A percentile compares a stretch with the other conserved stretches of the same genome.
Conservation (phyloP, 2,329 filamentous ascomycete species). For the Onygenales sp. region DNA sequence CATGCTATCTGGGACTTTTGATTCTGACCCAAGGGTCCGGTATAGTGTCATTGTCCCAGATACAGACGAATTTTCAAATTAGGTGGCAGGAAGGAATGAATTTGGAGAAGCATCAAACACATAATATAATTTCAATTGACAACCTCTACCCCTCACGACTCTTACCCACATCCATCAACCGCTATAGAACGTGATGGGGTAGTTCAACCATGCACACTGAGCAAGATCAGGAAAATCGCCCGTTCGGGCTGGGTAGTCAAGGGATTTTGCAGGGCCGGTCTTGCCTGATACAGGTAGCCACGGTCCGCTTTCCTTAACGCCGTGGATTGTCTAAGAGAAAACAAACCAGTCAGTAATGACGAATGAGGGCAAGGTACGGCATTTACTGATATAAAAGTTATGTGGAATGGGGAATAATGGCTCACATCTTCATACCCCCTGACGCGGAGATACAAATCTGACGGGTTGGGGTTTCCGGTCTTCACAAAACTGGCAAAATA, state of each 20-base stretch:
- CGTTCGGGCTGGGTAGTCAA: constrained; percentile 36
- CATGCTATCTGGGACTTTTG: too few species aligned
- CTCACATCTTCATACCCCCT: background rate
- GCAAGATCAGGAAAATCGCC: constrained; percentile 39
- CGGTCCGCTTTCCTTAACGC: background rate
- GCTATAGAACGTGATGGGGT: constrained; percentile 38
- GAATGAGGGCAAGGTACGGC: background rate
- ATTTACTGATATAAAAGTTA: background rate
- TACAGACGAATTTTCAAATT: too few species aligned
- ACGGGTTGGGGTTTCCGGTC: background rate
- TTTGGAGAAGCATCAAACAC: too few species aligned
- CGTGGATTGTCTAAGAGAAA: background rate
- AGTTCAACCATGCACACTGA: constrained; percentile 42
- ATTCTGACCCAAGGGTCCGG: too few species aligned
- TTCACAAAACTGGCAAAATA: background rate
- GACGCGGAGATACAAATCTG: background rate
- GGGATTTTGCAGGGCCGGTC: background rate
- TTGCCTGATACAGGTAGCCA: background rate
- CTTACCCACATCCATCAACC: constrained; percentile 4
- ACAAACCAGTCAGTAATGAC: background rate
- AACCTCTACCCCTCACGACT: too few species aligned
- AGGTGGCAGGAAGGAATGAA: too few species aligned
- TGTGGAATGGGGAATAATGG: background rate
- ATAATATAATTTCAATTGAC: too few species aligned
- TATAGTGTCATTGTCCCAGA: too few species aligned